Percentiles rank a stretch among this genome's conserved stretches.
Conservation (phyloP, 371 early-diverging fungal species). For the Haplosporangium sp. region DNA sequence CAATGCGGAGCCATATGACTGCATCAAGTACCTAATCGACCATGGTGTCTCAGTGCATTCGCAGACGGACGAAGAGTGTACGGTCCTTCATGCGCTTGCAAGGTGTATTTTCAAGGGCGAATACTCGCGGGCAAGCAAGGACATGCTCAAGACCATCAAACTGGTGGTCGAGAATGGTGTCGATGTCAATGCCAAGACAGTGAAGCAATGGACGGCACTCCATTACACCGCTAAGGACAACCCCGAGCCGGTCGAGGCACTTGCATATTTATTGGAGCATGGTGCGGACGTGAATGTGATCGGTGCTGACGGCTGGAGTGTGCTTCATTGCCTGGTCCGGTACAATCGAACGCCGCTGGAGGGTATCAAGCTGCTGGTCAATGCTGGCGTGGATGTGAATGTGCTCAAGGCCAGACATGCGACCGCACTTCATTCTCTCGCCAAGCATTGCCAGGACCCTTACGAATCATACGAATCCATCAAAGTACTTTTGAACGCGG, state of each 20-base stretch:
- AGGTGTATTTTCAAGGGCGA: conserved; percentile 52
- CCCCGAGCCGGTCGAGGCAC: conserved; percentile 47
- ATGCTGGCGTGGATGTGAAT: conserved; percentile 48
- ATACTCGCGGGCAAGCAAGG: conserved; percentile 41
- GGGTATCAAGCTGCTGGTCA: conserved; percentile 42
- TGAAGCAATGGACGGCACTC: conserved; percentile 51
- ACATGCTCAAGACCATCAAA: conserved; percentile 52
- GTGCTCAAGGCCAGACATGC: conserved; percentile 51
- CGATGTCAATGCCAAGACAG: conserved; percentile 48
- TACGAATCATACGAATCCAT: conserved; percentile 46
- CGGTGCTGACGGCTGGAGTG: conserved; percentile 52
- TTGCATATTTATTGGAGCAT: conserved; percentile 40
- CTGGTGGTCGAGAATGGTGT: conserved; percentile 49
- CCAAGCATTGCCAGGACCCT: conserved; percentile 53
- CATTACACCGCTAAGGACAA: conserved; percentile 56
- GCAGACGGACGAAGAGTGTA: conserved; percentile 49
- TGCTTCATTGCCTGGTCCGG: conserved; percentile 47
- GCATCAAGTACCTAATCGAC: conserved; percentile 52
- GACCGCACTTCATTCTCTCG: conserved; percentile 46
- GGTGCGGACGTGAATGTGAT: conserved; percentile 54
- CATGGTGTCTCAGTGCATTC: conserved; percentile 48
- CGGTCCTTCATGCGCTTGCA: conserved; percentile 49
- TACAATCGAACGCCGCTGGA: conserved; percentile 45
- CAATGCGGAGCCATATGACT: conserved; percentile 50
- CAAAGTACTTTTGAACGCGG: conserved; percentile 35